phyloP scores from a whole-genome alignment of 768 basidiomycete genomes.

The Leccinum rimulosum region DNA sequence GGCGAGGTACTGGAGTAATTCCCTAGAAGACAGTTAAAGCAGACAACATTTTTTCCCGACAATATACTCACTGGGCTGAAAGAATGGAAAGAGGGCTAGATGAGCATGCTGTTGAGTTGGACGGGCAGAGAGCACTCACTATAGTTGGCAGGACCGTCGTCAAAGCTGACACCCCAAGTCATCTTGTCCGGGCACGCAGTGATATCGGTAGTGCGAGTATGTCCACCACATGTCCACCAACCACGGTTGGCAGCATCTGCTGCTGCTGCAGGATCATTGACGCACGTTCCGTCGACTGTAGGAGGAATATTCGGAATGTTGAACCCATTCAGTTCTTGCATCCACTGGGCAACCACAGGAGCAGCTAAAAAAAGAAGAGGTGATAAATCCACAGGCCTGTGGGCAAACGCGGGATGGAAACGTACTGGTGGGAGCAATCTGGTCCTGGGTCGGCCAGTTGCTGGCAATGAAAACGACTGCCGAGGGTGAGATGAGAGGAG shows the following conservation, averaged over 20 bases:
- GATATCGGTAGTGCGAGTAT: conserved; percentile 59
- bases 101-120: conserved; percentile 2
- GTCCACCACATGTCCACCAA: conserved; percentile 91
- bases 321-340: conserved; percentile 70
- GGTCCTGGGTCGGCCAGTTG: conserved; percentile 65
- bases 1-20: conserved; percentile 69
- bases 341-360: conserved; percentile 66
- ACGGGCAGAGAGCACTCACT: conserved; percentile 46
- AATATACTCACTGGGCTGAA: conserved; percentile 47
- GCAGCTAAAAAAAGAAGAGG: background rate
- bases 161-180: conserved; percentile 82
- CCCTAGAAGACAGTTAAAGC: conserved; percentile 35
- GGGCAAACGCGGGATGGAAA: background rate
- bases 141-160: conserved; percentile 84
- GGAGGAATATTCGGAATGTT: conserved; percentile 64
- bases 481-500: conserved; percentile 2
- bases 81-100: background rate
- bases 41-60: background rate
- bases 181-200: conserved; percentile 62
- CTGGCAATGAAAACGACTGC: conserved; percentile 45
- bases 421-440: conserved; percentile 56
- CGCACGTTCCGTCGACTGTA: conserved; percentile 70
- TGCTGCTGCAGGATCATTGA: conserved; percentile 52
- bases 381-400: background rate
- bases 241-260: conserved; percentile 60